A percentile compares a stretch with the other conserved stretches of the same genome.
Evolutionary conservation across 2,329 filamentous ascomycete species (phyloP).

Genomic region (Colletotrichum incanum): DNA sequence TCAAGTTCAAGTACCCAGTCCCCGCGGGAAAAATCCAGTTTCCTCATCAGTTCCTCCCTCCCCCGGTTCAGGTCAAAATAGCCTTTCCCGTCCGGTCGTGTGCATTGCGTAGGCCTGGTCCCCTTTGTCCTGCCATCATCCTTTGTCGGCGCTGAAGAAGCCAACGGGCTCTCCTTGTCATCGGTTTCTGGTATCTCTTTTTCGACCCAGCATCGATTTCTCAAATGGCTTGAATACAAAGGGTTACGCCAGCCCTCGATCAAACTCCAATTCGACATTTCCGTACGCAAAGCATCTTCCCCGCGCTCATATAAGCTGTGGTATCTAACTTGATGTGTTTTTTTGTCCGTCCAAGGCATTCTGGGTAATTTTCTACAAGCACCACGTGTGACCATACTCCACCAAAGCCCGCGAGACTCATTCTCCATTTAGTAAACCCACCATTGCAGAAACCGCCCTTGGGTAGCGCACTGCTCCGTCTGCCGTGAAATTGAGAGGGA

Average conservation of each 20-base stretch:
- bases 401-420: constrained; percentile 2
- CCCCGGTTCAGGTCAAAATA: constrained; percentile 23
- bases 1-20: constrained; percentile 13
- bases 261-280: neutral
- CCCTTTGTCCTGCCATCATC: constrained; percentile 16
- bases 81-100: constrained; percentile 27
- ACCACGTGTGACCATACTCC: constrained; percentile 15
- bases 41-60: constrained; percentile 4
- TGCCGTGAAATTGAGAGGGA: neutral
- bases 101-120: constrained; percentile 11
- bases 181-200: neutral
- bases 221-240: constrained; percentile 17
- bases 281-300: neutral
- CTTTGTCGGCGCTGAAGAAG: constrained; percentile 28
- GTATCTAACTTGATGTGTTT: neutral
- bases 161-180: constrained; percentile 32
- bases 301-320: neutral
- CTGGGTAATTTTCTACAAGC: neutral
- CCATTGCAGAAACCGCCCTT: constrained; percentile 3
- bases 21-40: constrained; percentile 3
- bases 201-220: neutral
- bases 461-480: neutral
- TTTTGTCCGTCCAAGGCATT: neutral
- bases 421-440: constrained; percentile 1
- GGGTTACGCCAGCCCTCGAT: constrained; percentile 4